A percentile compares a stretch with the other conserved stretches of the same genome.
These are phyloP conservation scores for Cardiospermum halicacabum DNA, from an alignment of 345 rosid species.

Conservation along the genomic window DNA sequence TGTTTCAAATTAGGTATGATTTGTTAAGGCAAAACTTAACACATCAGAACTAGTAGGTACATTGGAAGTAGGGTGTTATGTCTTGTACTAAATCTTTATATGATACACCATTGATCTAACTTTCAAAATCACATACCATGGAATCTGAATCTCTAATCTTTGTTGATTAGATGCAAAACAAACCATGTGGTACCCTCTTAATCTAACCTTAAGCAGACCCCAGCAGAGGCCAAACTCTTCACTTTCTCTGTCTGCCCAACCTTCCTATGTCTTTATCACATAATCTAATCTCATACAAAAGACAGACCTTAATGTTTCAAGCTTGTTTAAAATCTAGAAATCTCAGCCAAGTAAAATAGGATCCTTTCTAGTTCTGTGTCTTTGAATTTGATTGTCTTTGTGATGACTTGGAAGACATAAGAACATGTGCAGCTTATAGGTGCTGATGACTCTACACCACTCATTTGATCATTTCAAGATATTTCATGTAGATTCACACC, in stretches of 20 bases:
- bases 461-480: not conserved
- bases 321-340: not conserved
- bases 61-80: not conserved
- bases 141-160: not conserved
- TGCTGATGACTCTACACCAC: constrained; percentile 14
- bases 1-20: no score
- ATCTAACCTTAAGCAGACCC: not conserved
- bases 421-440: constrained; percentile 32
- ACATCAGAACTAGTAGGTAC: no score
- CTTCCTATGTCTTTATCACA: no score
- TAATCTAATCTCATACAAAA: no score
- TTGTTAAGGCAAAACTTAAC: no score
- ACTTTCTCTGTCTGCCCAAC: not conserved
- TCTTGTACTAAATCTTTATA: not conserved
- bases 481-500: not conserved
- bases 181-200: constrained; percentile 10
- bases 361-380: not conserved
- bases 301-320: not conserved
- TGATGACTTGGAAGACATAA: constrained; percentile 20
- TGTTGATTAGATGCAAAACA: not conserved
- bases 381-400: not conserved
- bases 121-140: not conserved
- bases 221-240: not conserved
- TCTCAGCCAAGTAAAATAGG: not conserved
- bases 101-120: not conserved